Percentiles rank a stretch among this genome's conserved stretches.
phyloP scores from a whole-genome alignment of 148 eudicot species.

The Persicaria tinctoria region DNA sequence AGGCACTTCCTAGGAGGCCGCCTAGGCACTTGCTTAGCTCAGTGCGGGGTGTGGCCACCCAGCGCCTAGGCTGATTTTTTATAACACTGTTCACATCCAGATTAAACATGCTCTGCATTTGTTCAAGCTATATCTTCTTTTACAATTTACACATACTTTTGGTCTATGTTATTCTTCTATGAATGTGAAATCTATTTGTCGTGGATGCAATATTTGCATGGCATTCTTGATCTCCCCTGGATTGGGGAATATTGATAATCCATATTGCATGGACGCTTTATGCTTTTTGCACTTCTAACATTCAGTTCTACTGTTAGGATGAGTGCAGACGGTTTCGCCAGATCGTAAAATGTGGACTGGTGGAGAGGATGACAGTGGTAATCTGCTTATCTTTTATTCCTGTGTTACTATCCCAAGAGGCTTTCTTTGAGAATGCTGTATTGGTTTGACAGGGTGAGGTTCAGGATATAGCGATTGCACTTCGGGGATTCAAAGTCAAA shows the following conservation, averaged over 20 bases:
- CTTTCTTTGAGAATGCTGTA: neutral
- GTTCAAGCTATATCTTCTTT: no score
- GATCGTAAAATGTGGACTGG: constrained; percentile 82
- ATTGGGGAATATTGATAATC: neutral
- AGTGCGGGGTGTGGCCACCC: no score
- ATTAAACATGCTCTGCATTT: no score
- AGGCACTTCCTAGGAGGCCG: no score
- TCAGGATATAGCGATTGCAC: constrained; percentile 64
- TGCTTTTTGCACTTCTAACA: neutral
- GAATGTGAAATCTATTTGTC: no score
- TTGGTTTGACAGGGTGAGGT: constrained; percentile 58
- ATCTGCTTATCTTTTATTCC: constrained; percentile 13
- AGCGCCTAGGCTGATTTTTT: no score
- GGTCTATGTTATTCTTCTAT: no score
- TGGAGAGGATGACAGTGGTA: constrained; percentile 79
- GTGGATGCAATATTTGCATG: no score
- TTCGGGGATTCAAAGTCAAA: constrained; percentile 55
- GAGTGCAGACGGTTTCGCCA: constrained; percentile 84
- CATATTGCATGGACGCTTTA: constrained; percentile 18
- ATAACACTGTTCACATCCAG: no score
- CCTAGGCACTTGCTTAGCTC: no score
- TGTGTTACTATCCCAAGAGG: neutral
- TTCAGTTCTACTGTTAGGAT: constrained; percentile 37
- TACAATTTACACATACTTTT: no score
- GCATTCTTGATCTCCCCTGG: neutral